These are phyloP conservation scores for Penicillium oxalicum DNA, from an alignment of 2,329 filamentous ascomycete species.

Conservation along the genomic window DNA sequence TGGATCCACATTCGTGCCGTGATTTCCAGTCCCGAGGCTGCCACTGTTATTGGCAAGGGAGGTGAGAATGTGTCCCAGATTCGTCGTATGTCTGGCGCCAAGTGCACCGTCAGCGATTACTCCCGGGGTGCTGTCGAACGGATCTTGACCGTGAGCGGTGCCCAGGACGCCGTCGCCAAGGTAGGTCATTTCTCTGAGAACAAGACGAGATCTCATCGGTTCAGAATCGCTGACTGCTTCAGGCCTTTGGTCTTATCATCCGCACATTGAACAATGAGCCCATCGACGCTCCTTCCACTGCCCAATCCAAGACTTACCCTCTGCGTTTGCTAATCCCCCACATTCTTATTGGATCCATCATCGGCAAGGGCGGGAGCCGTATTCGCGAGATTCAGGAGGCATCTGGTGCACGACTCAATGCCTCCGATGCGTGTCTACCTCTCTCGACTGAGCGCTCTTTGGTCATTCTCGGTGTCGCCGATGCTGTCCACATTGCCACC, in stretches of 20 bases:
- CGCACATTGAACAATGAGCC: constrained; percentile 97
- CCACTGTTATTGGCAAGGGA: constrained; percentile 96
- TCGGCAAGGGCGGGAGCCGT: constrained; percentile 90
- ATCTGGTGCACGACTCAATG: constrained; percentile 91
- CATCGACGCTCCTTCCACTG: constrained; percentile 76
- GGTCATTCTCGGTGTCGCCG: constrained; percentile 93
- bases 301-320: constrained; percentile 95
- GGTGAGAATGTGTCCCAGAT: constrained; percentile 99
- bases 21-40: constrained; percentile 94
- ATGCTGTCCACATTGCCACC: constrained; percentile 96
- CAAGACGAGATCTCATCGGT: too few relatives aligned
- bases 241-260: constrained; percentile 95
- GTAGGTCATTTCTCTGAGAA: constrained; percentile 44
- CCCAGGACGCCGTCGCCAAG: constrained; percentile 95
- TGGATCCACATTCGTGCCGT: constrained; percentile 98
- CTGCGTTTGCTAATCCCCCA: constrained; percentile 92
- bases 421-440: constrained; percentile 88
- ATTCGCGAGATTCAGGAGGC: constrained; percentile 99
- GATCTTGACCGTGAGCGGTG: constrained; percentile 93
- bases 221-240: neutral
- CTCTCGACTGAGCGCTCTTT: constrained; percentile 96
- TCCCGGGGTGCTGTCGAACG: constrained; percentile 94
- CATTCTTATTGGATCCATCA: constrained; percentile 96
- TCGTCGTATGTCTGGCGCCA: constrained; percentile 86
- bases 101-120: constrained; percentile 98